These are phyloP conservation scores for Colletotrichum liaoningense DNA, from an alignment of 2,329 filamentous ascomycete species.

Conservation along the genomic window DNA sequence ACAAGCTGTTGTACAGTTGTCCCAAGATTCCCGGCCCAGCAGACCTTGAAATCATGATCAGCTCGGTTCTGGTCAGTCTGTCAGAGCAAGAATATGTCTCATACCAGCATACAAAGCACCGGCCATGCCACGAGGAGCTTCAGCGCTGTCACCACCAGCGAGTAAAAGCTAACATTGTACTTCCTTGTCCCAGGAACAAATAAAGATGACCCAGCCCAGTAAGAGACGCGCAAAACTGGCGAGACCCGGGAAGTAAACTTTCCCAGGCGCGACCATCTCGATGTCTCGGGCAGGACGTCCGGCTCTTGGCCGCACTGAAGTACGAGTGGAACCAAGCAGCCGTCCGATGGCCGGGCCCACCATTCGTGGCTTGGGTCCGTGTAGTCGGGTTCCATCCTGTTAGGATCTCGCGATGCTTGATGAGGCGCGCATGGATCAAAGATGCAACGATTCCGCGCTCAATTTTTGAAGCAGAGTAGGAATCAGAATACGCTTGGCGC, in stretches of 20 bases:
- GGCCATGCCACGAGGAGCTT: neutral
- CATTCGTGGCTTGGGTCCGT: neutral
- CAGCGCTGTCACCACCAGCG: neutral
- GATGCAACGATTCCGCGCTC: neutral
- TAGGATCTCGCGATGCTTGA: neutral
- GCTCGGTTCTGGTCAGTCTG: too few relatives aligned
- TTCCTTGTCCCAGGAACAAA: neutral
- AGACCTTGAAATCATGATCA: neutral
- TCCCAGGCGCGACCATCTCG: neutral
- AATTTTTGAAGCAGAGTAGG: neutral
- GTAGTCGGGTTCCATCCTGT: neutral
- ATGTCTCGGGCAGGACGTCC: neutral
- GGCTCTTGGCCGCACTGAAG: neutral
- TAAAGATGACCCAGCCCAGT: neutral
- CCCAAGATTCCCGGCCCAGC: neutral
- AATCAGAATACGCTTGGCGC: neutral
- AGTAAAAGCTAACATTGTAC: neutral
- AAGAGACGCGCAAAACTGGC: neutral
- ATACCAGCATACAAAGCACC: neutral
- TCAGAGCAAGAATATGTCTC: neutral
- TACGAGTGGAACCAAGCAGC: constrained; percentile 1
- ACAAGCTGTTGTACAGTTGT: neutral
- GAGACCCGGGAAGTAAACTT: neutral
- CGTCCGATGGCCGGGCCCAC: constrained; percentile 1
- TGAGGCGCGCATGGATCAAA: neutral